phyloP scores from a whole-genome alignment of 2,329 filamentous ascomycete species.

The Neocucurbitaria cava region DNA sequence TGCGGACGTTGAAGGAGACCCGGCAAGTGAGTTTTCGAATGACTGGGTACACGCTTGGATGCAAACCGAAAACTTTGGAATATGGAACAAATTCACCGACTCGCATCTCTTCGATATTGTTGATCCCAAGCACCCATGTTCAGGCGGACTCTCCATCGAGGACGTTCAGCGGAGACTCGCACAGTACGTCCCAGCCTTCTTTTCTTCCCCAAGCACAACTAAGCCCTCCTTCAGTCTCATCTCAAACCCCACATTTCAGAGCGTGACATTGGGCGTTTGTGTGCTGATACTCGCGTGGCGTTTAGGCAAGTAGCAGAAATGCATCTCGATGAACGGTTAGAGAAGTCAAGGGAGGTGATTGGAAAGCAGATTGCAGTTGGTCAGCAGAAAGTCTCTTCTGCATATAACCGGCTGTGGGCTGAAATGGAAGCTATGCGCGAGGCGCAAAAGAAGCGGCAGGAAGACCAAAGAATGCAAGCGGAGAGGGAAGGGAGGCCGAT shows the following conservation, averaged over 20 bases:
- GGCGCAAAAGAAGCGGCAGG: constrained; percentile 69
- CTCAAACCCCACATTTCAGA: constrained; percentile 37
- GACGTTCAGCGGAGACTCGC: constrained; percentile 90
- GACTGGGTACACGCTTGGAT: constrained; percentile 91
- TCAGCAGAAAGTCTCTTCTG: constrained; percentile 83
- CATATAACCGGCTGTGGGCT: constrained; percentile 87
- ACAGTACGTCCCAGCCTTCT: constrained; percentile 56
- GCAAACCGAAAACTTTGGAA: constrained; percentile 85
- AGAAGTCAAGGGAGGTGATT: constrained; percentile 81
- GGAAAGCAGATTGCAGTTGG: constrained; percentile 90
- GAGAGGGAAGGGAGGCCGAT: constrained; percentile 34
- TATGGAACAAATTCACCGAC: constrained; percentile 78
- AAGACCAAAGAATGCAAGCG: constrained; percentile 59
- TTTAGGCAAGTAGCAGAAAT: constrained; percentile 82
- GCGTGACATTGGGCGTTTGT: constrained; percentile 37
- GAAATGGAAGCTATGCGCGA: constrained; percentile 86
- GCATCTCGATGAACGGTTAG: constrained; percentile 89
- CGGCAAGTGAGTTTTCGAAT: constrained; percentile 78
- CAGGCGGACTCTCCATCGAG: constrained; percentile 89
- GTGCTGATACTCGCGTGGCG: constrained; percentile 48
- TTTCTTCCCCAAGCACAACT: constrained; percentile 26
- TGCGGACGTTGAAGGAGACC: constrained; percentile 77
- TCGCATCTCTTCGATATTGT: constrained; percentile 92
- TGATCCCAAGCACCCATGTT: constrained; percentile 90
- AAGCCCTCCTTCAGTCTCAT: constrained; percentile 38